A percentile compares a stretch with the other conserved stretches of the same genome.
These are phyloP conservation scores for Trichoderma endophyticum DNA, from an alignment of 2,329 filamentous ascomycete species.

Conservation along the genomic window DNA sequence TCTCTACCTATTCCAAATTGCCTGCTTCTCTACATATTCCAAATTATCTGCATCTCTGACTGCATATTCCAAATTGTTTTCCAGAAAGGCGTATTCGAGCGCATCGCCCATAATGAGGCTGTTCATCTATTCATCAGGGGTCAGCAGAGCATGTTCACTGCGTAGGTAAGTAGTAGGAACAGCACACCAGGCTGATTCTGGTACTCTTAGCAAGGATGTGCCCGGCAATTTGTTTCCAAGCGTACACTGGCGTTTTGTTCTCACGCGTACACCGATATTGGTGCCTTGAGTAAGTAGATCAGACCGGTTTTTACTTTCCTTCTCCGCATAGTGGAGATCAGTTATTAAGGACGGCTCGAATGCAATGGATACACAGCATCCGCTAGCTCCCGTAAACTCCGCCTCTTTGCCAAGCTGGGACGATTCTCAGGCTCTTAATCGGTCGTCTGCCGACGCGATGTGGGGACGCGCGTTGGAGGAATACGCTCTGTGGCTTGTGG, in stretches of 20 bases:
- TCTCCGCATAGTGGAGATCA: background rate
- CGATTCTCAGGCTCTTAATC: too few relatives aligned
- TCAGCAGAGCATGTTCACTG: background rate
- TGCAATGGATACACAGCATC: background rate
- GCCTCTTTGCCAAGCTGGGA: background rate
- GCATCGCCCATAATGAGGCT: background rate
- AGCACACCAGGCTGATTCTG: background rate
- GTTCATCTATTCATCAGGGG: background rate
- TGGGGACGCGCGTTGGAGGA: background rate
- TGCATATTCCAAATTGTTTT: background rate
- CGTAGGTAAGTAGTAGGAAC: background rate
- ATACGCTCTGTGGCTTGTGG: background rate
- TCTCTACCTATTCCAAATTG: background rate
- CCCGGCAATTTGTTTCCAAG: background rate
- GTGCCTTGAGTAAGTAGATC: background rate
- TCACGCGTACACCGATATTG: background rate
- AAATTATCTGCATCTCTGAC: background rate
- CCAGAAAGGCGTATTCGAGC: background rate
- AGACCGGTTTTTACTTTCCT: background rate
- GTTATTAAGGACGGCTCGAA: background rate
- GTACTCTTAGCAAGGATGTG: background rate
- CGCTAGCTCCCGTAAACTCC: background rate
- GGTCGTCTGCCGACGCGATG: background rate
- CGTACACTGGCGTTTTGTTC: too few relatives aligned
- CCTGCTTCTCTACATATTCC: background rate